A percentile compares a stretch with the other conserved stretches of the same genome.
Evolutionary conservation across 352 stramenopile species (phyloP).

Genomic region (Pythium dissimile): DNA sequence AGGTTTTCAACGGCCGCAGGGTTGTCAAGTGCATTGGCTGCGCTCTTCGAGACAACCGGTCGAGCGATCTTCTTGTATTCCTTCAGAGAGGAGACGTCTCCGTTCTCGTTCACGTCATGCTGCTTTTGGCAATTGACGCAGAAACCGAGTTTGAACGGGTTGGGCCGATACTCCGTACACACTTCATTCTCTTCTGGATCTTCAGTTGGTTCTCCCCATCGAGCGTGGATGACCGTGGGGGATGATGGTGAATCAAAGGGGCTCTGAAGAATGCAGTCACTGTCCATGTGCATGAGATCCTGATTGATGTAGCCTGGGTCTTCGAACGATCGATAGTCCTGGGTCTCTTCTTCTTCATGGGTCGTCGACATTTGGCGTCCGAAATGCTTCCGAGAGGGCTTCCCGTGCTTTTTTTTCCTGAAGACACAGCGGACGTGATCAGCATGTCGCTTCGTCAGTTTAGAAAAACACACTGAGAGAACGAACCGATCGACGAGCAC

Average conservation of each 20-base stretch:
- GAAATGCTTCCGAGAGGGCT: constrained; percentile 3
- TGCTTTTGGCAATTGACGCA: constrained; percentile 90
- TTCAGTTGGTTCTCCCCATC: constrained; percentile 80
- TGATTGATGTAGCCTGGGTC: constrained; percentile 63
- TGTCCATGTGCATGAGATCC: constrained; percentile 68
- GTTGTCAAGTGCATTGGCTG: constrained; percentile 77
- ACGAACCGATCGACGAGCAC: constrained; percentile 3
- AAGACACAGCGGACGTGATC: neutral
- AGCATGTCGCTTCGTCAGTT: neutral
- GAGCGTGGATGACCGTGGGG: constrained; percentile 78
- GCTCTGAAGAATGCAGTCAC: constrained; percentile 73
- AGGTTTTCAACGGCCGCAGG: constrained; percentile 57
- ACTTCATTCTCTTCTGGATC: constrained; percentile 80
- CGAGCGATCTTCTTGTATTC: constrained; percentile 84
- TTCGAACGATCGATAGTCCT: constrained; percentile 70
- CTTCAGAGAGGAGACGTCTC: constrained; percentile 60
- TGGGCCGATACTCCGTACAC: constrained; percentile 76
- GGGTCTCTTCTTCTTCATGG: constrained; percentile 25
- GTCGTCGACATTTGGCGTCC: constrained; percentile 16
- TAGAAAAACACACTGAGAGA: neutral
- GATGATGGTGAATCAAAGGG: constrained; percentile 69
- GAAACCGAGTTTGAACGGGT: constrained; percentile 85
- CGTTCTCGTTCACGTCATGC: constrained; percentile 73
- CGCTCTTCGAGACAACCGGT: constrained; percentile 64
- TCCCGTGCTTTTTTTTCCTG: constrained; percentile 6